phyloP scores from a whole-genome alignment of 2,329 filamentous ascomycete genomes.

The Aspergillus puulaauensis region DNA sequence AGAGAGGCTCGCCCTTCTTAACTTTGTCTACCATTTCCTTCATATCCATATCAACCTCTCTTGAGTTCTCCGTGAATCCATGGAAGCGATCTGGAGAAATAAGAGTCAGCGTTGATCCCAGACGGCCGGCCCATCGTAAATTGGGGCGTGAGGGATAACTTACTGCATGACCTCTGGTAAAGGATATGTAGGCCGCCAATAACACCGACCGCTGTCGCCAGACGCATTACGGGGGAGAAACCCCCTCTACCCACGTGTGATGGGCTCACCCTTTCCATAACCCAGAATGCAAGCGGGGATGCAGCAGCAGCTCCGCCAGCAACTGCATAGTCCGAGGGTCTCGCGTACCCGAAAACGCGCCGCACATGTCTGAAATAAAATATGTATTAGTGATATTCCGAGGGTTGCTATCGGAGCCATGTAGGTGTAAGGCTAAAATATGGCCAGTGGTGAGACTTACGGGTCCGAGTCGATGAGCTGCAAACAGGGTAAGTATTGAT shows the following conservation, averaged over 20 bases:
- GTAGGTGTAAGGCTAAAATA: not conserved
- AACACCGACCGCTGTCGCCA: constrained; percentile 70
- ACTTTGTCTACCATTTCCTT: constrained; percentile 96
- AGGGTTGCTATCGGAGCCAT: not conserved
- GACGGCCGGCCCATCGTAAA: not conserved
- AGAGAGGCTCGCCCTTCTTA: constrained; percentile 85
- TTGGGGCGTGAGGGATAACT: constrained; percentile 39
- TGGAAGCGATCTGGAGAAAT: constrained; percentile 78
- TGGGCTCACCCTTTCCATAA: constrained; percentile 82
- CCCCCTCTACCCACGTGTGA: constrained; percentile 80
- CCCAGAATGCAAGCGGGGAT: constrained; percentile 70
- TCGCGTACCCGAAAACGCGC: constrained; percentile 84
- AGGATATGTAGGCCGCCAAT: constrained; percentile 79
- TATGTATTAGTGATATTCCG: constrained; percentile 28
- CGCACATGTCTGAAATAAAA: constrained; percentile 70
- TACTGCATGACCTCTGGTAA: constrained; percentile 82
- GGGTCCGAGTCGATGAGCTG: constrained; percentile 99
- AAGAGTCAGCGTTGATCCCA: constrained; percentile 3
- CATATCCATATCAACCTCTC: constrained; percentile 96
- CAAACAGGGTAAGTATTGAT: constrained; percentile 25
- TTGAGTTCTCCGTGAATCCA: constrained; percentile 86
- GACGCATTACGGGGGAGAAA: constrained; percentile 78
- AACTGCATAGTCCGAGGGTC: constrained; percentile 76
- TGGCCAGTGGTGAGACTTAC: constrained; percentile 56
- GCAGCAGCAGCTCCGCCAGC: constrained; percentile 68